Percentiles rank a stretch among this genome's conserved stretches.
Evolutionary conservation across 345 rosid genomes (phyloP).

Genomic region (Acer campestre): DNA sequence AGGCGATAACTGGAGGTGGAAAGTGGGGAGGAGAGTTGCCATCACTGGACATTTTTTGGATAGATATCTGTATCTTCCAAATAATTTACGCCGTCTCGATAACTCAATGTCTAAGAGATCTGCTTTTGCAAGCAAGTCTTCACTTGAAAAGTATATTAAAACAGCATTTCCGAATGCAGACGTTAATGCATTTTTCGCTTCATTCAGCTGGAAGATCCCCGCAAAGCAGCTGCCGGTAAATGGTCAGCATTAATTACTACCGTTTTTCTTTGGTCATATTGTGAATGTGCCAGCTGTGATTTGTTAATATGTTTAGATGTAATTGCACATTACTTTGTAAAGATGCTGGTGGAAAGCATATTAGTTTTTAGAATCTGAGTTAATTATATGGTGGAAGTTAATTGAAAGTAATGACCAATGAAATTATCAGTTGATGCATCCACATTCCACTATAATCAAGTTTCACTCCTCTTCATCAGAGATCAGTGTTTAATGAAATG

Average conservation of each 20-base stretch:
- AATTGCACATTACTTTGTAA: not conserved
- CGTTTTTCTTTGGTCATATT: not conserved
- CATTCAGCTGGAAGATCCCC: constrained; percentile 79
- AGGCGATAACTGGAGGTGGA: constrained; percentile 75
- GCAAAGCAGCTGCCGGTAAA: constrained; percentile 19
- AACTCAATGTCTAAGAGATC: not conserved
- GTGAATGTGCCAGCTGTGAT: not conserved
- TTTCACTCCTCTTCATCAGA: not conserved
- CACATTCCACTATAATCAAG: not conserved
- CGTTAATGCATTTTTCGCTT: constrained; percentile 56
- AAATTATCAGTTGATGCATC: not conserved
- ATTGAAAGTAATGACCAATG: not conserved
- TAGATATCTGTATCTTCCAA: constrained; percentile 75
- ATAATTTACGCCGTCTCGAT: constrained; percentile 24
- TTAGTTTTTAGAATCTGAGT: not conserved
- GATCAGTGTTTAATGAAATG: not conserved
- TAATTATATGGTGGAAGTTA: not conserved
- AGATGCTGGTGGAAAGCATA: not conserved
- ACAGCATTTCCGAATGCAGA: constrained; percentile 52
- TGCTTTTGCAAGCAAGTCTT: constrained; percentile 51
- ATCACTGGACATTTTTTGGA: constrained; percentile 44
- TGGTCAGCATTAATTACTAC: constrained; percentile 45
- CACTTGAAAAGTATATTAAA: constrained; percentile 48
- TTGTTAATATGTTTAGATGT: not conserved
- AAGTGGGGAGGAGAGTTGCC: constrained; percentile 50